phyloP scores from a whole-genome alignment of 768 basidiomycete genomes.

The Trametes villosa region DNA sequence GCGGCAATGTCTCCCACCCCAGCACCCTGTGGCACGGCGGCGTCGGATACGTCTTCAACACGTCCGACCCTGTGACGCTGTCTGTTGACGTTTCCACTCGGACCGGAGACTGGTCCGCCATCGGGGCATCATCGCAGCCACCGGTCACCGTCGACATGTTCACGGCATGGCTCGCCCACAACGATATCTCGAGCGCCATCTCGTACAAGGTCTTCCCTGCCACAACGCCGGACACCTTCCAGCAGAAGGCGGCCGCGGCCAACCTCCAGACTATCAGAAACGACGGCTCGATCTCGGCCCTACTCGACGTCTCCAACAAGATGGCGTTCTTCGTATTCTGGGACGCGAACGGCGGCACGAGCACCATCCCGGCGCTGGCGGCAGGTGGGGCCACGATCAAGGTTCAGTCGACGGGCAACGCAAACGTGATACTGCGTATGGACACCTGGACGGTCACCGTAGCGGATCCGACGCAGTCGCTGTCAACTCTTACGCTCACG shows the following conservation, averaged over 20 bases:
- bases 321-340: slow-evolving; percentile 58
- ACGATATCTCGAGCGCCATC: slow-evolving; percentile 37
- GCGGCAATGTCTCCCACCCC: slow-evolving; percentile 33
- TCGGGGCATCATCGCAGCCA: slow-evolving; percentile 64
- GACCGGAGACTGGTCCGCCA: slow-evolving; percentile 60
- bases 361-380: slow-evolving; percentile 39
- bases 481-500: slow-evolving; percentile 42
- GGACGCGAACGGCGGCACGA: slow-evolving; percentile 49
- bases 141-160: slow-evolving; percentile 59
- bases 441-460: slow-evolving; percentile 51
- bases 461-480: slow-evolving; percentile 66
- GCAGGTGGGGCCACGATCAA: slow-evolving; percentile 36
- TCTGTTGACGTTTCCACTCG: slow-evolving; percentile 47
- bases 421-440: slow-evolving; percentile 49
- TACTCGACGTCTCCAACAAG: slow-evolving; percentile 46
- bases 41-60: slow-evolving; percentile 58
- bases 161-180: slow-evolving; percentile 55
- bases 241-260: slow-evolving; percentile 37
- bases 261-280: slow-evolving; percentile 48
- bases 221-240: slow-evolving; percentile 43
- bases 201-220: slow-evolving; percentile 61
- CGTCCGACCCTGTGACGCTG: slow-evolving; percentile 35
- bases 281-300: slow-evolving; percentile 53
- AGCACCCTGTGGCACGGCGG: slow-evolving; percentile 61
- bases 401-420: slow-evolving; percentile 44